These are phyloP conservation scores for Trichosporon faecale DNA, from an alignment of 1,284 basidiomycete genomes.

Conservation along the genomic window DNA sequence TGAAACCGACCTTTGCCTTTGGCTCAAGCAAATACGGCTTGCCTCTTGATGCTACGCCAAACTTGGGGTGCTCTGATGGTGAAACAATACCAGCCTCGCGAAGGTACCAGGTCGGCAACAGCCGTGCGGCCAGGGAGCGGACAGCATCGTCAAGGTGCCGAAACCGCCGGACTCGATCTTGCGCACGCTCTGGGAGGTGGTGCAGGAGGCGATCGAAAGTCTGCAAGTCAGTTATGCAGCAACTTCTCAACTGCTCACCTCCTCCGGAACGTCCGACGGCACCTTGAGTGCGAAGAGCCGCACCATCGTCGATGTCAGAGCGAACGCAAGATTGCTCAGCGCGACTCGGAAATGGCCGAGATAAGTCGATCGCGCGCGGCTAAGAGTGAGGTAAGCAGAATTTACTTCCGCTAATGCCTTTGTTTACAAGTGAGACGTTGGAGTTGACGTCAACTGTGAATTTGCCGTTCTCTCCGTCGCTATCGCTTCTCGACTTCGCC, in stretches of 20 bases:
- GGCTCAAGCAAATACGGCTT: slow-evolving; percentile 41
- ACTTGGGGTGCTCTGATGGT: slow-evolving; percentile 18
- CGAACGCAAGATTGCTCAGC: background rate
- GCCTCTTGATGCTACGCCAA: slow-evolving; percentile 30
- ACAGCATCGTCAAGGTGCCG: slow-evolving; percentile 34
- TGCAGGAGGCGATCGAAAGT: slow-evolving; percentile 30
- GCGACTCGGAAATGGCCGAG: background rate
- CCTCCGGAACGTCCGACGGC: slow-evolving; percentile 17
- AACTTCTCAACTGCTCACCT: background rate
- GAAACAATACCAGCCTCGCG: slow-evolving; percentile 23
- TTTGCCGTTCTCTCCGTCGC: background rate
- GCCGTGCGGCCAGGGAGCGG: slow-evolving; percentile 37
- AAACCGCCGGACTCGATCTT: slow-evolving; percentile 35
- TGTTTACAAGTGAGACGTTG: background rate
- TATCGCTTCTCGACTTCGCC: background rate
- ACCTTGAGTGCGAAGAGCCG: slow-evolving; percentile 23
- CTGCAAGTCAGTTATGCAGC: slow-evolving; percentile 13
- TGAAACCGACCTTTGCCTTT: slow-evolving; percentile 36
- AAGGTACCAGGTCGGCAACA: slow-evolving; percentile 43
- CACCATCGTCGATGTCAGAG: slow-evolving; percentile 9
- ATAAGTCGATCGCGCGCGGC: background rate
- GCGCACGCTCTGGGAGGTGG: slow-evolving; percentile 25
- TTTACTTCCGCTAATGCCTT: background rate
- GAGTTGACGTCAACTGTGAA: background rate
- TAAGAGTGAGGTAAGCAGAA: background rate